A percentile compares a stretch with the other conserved stretches of the same genome.
These are phyloP conservation scores for Parasitella parasitica DNA, from an alignment of 371 early-diverging fungal genomes.

Conservation along the genomic window DNA sequence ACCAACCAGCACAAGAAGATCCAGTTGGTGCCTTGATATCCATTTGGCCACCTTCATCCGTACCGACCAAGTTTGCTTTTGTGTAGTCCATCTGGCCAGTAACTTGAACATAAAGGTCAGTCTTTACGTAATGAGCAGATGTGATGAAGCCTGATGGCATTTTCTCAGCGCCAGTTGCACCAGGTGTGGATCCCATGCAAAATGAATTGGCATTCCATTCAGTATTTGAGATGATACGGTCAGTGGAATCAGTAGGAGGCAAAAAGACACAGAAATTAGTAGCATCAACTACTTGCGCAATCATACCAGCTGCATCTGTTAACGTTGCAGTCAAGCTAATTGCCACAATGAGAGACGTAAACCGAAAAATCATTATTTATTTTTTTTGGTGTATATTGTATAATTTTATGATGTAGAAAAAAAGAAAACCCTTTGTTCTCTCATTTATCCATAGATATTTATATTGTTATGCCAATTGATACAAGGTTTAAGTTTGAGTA, in stretches of 20 bases:
- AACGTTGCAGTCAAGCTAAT: not conserved
- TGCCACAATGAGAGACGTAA: not conserved
- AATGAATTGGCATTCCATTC: slow-evolving; percentile 49
- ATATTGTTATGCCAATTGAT: not conserved
- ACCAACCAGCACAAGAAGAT: slow-evolving; percentile 52
- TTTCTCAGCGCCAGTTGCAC: slow-evolving; percentile 41
- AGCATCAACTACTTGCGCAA: slow-evolving; percentile 42
- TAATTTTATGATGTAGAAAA: not conserved
- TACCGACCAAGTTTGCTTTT: slow-evolving; percentile 40
- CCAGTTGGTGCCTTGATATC: slow-evolving; percentile 52
- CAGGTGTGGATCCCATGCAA: slow-evolving; percentile 48
- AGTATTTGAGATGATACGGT: slow-evolving; percentile 46
- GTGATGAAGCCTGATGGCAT: slow-evolving; percentile 44
- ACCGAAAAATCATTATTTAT: not conserved
- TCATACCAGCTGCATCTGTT: slow-evolving; percentile 23
- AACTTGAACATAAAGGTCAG: slow-evolving; percentile 44
- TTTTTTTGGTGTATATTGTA: not conserved
- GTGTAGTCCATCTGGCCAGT: slow-evolving; percentile 58
- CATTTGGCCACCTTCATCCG: slow-evolving; percentile 60
- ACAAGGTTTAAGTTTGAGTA: not conserved
- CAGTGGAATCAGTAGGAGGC: slow-evolving; percentile 42
- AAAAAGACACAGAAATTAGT: slow-evolving; percentile 55
- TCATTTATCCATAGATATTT: too few species aligned
- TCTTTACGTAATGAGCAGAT: slow-evolving; percentile 4
- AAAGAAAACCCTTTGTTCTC: not conserved